Evolutionary conservation across 2,329 filamentous ascomycete genomes (phyloP).

Genomic region (Zymoseptoria pseudotritici): DNA sequence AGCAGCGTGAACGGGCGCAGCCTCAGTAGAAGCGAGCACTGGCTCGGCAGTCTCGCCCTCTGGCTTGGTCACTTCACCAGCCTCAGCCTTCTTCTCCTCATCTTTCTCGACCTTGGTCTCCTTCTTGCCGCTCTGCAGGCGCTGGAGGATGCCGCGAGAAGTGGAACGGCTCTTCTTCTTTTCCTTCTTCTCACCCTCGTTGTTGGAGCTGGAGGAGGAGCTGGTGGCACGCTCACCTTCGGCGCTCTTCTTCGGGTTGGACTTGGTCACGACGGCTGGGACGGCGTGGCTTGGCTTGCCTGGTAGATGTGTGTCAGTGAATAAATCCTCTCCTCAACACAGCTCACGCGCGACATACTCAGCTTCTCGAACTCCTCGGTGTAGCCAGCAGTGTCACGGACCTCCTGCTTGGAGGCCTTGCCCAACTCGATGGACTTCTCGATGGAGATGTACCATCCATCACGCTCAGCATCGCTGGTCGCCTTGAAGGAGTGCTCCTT

Average conservation of each 20-base stretch:
- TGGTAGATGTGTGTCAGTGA: slow-evolving; percentile 8
- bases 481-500: slow-evolving; percentile 96
- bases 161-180: slow-evolving; percentile 54
- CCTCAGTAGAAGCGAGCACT: slow-evolving; percentile 17
- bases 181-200: slow-evolving; percentile 40
- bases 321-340: slow-evolving; percentile 27
- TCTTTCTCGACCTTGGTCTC: slow-evolving; percentile 37
- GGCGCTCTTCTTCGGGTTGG: slow-evolving; percentile 41
- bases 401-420: slow-evolving; percentile 66
- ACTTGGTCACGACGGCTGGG: slow-evolving; percentile 28
- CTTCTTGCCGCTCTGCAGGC: slow-evolving; percentile 56
- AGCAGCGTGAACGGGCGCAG: slow-evolving; percentile 32
- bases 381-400: slow-evolving; percentile 77
- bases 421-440: slow-evolving; percentile 78
- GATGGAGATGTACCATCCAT: slow-evolving; percentile 82
- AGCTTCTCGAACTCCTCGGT: slow-evolving; percentile 74
- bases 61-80: slow-evolving; percentile 32
- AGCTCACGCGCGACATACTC: slow-evolving; percentile 39
- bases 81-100: slow-evolving; percentile 39
- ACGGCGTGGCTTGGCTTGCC: slow-evolving; percentile 31
- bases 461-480: slow-evolving; percentile 63
- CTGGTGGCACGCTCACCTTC: slow-evolving; percentile 38
- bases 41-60: slow-evolving; percentile 30
- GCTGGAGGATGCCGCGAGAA: slow-evolving; percentile 52
- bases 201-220: slow-evolving; percentile 35